Percentiles rank a stretch among this genome's conserved stretches.
Evolutionary conservation across 2,329 filamentous ascomycete species (phyloP).

Genomic region (Aspergillus sp.): DNA sequence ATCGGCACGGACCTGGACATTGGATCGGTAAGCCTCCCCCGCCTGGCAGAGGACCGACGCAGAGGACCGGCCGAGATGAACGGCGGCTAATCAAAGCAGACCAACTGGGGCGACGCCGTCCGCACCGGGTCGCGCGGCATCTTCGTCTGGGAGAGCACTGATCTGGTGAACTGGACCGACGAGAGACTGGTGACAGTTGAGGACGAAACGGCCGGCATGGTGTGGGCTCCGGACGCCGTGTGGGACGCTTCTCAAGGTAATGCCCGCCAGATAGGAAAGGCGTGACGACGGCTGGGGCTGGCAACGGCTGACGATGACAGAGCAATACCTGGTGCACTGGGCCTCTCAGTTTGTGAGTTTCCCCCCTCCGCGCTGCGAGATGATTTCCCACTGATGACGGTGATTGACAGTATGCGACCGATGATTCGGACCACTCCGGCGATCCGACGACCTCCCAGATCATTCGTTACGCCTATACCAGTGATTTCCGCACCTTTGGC

Average conservation of each 20-base stretch:
- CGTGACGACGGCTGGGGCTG: not conserved
- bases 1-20: slow-evolving; percentile 18
- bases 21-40: slow-evolving; percentile 3
- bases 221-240: slow-evolving; percentile 17
- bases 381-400: not conserved
- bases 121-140: slow-evolving; percentile 13
- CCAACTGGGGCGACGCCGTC: slow-evolving; percentile 10
- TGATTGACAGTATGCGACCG: slow-evolving; percentile 8
- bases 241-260: slow-evolving; percentile 13
- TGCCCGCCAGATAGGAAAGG: not conserved
- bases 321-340: slow-evolving; percentile 17
- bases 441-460: slow-evolving; percentile 5
- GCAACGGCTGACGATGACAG: not conserved
- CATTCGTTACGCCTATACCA: slow-evolving; percentile 15
- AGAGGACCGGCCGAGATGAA: not conserved
- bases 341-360: slow-evolving; percentile 11
- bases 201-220: slow-evolving; percentile 14
- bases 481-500: slow-evolving; percentile 16
- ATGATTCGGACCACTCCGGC: slow-evolving; percentile 9
- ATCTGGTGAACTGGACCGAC: slow-evolving; percentile 13
- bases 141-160: slow-evolving; percentile 17
- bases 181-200: slow-evolving; percentile 13
- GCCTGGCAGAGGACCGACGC: not conserved
- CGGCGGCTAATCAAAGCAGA: slow-evolving; percentile 3
- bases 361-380: too few species aligned